Percentiles rank a stretch among this genome's conserved stretches.
Evolutionary conservation across 2,329 filamentous ascomycete species (phyloP).

Genomic region (Botrytis fabae): DNA sequence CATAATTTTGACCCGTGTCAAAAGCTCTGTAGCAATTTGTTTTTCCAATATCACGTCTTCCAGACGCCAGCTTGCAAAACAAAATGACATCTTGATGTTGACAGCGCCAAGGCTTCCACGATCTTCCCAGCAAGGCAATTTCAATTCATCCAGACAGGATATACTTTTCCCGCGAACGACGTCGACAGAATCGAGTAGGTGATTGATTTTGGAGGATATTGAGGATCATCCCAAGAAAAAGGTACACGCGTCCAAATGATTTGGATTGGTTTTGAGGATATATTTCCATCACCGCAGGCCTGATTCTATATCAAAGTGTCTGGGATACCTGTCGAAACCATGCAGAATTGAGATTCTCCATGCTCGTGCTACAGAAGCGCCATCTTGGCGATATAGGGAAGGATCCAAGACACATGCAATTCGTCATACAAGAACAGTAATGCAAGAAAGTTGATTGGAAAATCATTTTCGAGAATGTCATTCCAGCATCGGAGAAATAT

Average conservation of each 20-base stretch:
- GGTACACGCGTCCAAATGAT: conserved; percentile 8
- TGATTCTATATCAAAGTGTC: not conserved
- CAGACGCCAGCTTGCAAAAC: not conserved
- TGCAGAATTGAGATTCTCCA: not conserved
- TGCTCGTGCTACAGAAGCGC: not conserved
- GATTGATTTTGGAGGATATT: not conserved
- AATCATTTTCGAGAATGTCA: not conserved
- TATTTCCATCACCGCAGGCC: not conserved
- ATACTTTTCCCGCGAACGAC: not conserved
- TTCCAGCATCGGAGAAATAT: not conserved
- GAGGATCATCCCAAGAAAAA: not conserved
- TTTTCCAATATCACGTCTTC: not conserved
- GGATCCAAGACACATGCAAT: not conserved
- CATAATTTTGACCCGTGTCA: not conserved
- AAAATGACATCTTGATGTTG: not conserved
- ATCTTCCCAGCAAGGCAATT: conserved; percentile 4
- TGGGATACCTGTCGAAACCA: not conserved
- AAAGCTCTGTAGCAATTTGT: not conserved
- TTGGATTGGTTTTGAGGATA: conserved; percentile 8
- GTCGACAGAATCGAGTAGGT: not conserved
- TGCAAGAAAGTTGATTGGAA: not conserved
- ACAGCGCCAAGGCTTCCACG: not conserved
- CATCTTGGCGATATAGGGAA: conserved; percentile 3
- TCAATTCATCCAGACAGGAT: conserved; percentile 4
- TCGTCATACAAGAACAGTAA: not conserved